Evolutionary conservation across 306 rosid species (phyloP).

Genomic region (Citrullus mucosospermus): DNA sequence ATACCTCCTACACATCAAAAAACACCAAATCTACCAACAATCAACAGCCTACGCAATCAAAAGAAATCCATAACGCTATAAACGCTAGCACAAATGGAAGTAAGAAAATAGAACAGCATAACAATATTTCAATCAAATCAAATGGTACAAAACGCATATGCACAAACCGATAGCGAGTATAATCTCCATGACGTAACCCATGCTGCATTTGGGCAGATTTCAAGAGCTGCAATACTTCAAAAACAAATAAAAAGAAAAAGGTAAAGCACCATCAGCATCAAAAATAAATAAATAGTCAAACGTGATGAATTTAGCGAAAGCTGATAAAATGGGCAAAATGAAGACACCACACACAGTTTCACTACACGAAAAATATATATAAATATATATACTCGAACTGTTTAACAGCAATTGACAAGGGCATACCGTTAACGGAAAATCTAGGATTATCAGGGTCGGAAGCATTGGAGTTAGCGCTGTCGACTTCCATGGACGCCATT

Average conservation of each 20-base stretch:
- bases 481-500: conserved; percentile 66
- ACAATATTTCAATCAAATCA: neutral
- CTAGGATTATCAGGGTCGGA: conserved; percentile 57
- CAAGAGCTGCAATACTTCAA: conserved; percentile 71
- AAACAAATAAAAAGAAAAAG: neutral
- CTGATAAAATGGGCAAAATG: neutral
- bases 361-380: neutral
- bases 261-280: neutral
- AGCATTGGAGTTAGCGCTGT: conserved; percentile 29
- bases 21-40: neutral
- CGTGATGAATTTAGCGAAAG: neutral
- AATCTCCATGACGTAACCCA: conserved; percentile 85
- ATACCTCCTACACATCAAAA: conserved; percentile 51
- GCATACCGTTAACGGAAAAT: conserved; percentile 66
- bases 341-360: neutral
- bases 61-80: neutral
- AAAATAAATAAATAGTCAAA: neutral
- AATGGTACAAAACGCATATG: neutral
- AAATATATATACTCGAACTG: neutral
- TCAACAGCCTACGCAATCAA: neutral
- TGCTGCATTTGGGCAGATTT: conserved; percentile 98
- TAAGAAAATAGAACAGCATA: neutral
- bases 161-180: conserved; percentile 79
- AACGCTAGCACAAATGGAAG: neutral
- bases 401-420: conserved; percentile 3